A percentile compares a stretch with the other conserved stretches of the same genome.
These are phyloP conservation scores for Schizosaccharomyces cryophilus DNA, from an alignment of 805 yeast genomes.

Conservation along the genomic window DNA sequence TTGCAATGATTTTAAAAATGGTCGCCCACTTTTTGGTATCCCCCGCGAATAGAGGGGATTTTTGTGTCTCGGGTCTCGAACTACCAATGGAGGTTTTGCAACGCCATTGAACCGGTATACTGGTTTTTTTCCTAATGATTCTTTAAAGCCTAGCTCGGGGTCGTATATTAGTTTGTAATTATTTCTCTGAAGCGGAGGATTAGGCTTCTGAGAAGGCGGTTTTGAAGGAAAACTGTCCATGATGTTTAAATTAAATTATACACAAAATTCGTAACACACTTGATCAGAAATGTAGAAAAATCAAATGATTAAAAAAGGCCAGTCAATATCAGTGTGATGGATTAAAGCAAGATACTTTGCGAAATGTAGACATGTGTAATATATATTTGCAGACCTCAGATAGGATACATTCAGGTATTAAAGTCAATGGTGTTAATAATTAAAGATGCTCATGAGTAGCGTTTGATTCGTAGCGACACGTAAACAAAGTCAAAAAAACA, in stretches of 20 bases:
- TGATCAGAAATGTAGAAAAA: too few species aligned
- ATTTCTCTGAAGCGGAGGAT: not conserved
- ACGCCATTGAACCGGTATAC: conserved; percentile 17
- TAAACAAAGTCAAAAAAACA: too few species aligned
- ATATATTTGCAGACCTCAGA: too few species aligned
- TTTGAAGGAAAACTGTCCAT: too few species aligned
- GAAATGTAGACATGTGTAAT: too few species aligned
- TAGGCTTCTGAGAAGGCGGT: not conserved
- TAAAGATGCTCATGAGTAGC: not conserved
- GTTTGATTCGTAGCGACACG: not conserved
- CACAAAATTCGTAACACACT: too few species aligned
- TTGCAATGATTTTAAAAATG: conserved; percentile 8
- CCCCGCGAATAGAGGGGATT: conserved; percentile 8
- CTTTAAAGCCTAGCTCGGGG: not conserved
- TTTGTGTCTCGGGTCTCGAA: conserved; percentile 3
- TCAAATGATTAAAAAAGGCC: too few species aligned
- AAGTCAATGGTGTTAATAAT: not conserved
- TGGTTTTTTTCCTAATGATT: conserved; percentile 13
- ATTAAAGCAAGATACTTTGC: too few species aligned
- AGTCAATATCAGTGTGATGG: too few species aligned
- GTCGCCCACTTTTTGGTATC: conserved; percentile 9
- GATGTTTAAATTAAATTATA: too few species aligned
- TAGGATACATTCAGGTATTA: not conserved
- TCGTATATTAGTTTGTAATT: not conserved
- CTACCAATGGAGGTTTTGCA: conserved; percentile 6